Evolutionary conservation across 1,139 yeast species (phyloP).

Genomic region (Saccharomyces hybrid): DNA sequence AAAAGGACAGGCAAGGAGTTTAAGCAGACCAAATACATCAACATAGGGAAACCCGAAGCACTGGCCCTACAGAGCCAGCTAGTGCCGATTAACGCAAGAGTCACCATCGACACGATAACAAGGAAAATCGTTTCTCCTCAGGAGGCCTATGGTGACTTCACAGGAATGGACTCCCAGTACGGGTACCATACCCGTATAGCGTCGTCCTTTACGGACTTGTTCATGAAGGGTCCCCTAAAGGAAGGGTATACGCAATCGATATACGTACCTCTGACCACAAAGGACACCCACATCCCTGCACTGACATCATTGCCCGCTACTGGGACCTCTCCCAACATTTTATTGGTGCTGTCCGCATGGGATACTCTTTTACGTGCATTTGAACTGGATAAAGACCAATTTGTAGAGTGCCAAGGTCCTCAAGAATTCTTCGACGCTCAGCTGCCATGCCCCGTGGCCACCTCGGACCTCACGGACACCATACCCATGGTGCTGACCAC

Average conservation of each 20-base stretch:
- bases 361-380: constrained; percentile 48
- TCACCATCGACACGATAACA: constrained; percentile 62
- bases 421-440: constrained; percentile 64
- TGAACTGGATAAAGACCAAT: constrained; percentile 37
- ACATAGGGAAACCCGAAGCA: constrained; percentile 55
- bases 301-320: neutral
- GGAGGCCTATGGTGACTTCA: constrained; percentile 55
- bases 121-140: constrained; percentile 61
- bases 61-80: constrained; percentile 52
- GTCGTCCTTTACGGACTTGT: constrained; percentile 50
- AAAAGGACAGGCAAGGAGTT: constrained; percentile 36
- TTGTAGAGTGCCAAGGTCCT: constrained; percentile 37
- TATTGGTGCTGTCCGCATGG: constrained; percentile 60
- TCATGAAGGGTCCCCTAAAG: constrained; percentile 58
- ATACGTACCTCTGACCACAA: constrained; percentile 30
- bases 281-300: neutral
- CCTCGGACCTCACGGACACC: neutral
- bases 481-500: constrained; percentile 24
- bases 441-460: constrained; percentile 19
- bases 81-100: constrained; percentile 72
- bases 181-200: constrained; percentile 75
- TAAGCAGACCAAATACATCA: constrained; percentile 60
- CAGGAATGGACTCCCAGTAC: constrained; percentile 53
- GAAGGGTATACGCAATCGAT: constrained; percentile 67
- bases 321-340: constrained; percentile 5